These are phyloP conservation scores for Mortierella sp. DNA, from an alignment of 371 early-diverging fungal genomes.

Conservation along the genomic window DNA sequence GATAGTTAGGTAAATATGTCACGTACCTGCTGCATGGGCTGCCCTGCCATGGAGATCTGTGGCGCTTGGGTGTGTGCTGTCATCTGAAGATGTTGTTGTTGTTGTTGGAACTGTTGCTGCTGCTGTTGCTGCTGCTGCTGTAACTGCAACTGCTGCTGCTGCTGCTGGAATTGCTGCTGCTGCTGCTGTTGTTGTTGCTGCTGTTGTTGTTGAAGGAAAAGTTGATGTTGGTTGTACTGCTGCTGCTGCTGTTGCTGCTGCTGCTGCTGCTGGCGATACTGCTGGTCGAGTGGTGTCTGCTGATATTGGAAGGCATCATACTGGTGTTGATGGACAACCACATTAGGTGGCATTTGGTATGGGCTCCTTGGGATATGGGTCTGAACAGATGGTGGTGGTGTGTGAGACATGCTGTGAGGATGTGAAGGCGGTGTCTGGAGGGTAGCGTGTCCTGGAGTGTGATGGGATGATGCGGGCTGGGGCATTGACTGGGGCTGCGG, in stretches of 20 bases:
- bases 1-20: background rate
- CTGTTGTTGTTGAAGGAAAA: constrained; percentile 37
- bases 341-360: constrained; percentile 45
- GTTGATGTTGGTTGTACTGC: constrained; percentile 32
- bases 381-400: constrained; percentile 37
- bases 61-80: constrained; percentile 35
- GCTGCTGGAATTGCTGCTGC: constrained; percentile 29
- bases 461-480: constrained; percentile 29
- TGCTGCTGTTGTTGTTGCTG: constrained; percentile 44
- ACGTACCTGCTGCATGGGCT: constrained; percentile 47
- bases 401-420: constrained; percentile 36
- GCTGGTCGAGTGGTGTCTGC: constrained; percentile 35
- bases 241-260: constrained; percentile 32
- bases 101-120: constrained; percentile 41
- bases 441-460: constrained; percentile 42
- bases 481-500: constrained; percentile 53
- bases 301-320: constrained; percentile 49
- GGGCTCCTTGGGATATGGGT: constrained; percentile 41
- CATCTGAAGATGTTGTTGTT: constrained; percentile 42
- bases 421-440: constrained; percentile 54
- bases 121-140: constrained; percentile 28
- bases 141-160: constrained; percentile 34
- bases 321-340: constrained; percentile 39
- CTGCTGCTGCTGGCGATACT: constrained; percentile 42
- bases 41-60: constrained; percentile 28